Evolutionary conservation across 2,329 filamentous ascomycete genomes (phyloP), one percentile per base, ranked within the genome.

Genomic region (Moelleriella libera): DNA sequence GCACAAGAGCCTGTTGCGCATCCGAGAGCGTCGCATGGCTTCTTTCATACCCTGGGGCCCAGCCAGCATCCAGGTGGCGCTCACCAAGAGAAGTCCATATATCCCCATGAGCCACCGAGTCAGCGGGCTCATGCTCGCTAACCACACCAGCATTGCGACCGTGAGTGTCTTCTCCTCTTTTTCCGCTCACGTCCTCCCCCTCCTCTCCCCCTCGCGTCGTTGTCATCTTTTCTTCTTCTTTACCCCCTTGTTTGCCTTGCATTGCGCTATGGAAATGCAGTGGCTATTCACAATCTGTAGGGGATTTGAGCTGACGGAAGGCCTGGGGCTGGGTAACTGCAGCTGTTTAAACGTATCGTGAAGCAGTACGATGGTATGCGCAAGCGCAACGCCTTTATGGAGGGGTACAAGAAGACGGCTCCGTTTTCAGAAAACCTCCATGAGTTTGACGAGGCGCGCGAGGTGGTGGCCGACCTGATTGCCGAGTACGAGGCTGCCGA

Each of bases 11-110:
- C 72, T 98, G 49, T 79, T 98, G 49, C 86, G 92, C 54, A 98
- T 98, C 60, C 83, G 92, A 45, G 92, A 98, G 71, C 83, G 92
- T 45, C 82, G 88, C 50, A 76, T 98, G 47, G 94, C 92, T 8
- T 94, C 88, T 0, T 98, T 98, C 61, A 98, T 98, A 53, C 92
- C 94, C 8, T 98, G 92, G 92, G 92, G 92, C 0, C 92, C 92
- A 1, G 92, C 92, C 30, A 94, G 88, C 60, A 98, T 98, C 54
- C 92, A 98, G 66, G 92, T 98, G 10, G 94, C 92, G 3, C 68
- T 98, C 52, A 96, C 92, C 2, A 95, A 95, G 70, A 88, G 94
- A 60, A 96, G 89, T 41, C 94, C 94, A 1, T 97, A 98, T 61
- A 84, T 96, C 41, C 85, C 88, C 48, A 94, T 94, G 70, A 88